phyloP scores from a whole-genome alignment of 352 stramenopile species.

The Globisporangium nagaii region DNA sequence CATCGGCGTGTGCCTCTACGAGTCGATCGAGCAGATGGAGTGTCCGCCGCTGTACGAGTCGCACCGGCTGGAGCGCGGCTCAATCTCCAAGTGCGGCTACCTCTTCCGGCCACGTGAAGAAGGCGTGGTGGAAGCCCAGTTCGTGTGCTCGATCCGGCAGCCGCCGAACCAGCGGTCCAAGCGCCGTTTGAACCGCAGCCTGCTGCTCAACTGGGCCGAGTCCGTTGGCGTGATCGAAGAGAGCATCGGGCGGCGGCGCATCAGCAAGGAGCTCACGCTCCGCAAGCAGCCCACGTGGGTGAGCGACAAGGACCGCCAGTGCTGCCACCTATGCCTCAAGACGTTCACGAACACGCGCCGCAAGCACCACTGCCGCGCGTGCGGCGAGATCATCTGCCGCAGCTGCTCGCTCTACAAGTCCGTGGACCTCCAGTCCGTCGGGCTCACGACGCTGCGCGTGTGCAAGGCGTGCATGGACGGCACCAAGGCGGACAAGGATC shows the following conservation, averaged over 20 bases:
- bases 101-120: conserved; percentile 64
- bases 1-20: conserved; percentile 70
- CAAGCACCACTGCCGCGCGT: conserved; percentile 77
- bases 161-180: conserved; percentile 49
- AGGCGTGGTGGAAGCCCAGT: conserved; percentile 63
- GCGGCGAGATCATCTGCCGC: conserved; percentile 83
- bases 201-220: conserved; percentile 70
- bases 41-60: conserved; percentile 68
- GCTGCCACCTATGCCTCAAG: conserved; percentile 79
- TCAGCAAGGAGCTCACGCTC: conserved; percentile 69
- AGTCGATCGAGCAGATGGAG: conserved; percentile 76
- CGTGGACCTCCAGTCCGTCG: conserved; percentile 68
- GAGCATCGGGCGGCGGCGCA: conserved; percentile 56
- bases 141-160: conserved; percentile 78
- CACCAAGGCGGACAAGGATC: conserved; percentile 16
- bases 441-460: conserved; percentile 67
- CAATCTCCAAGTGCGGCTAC: conserved; percentile 77
- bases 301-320: conserved; percentile 74
- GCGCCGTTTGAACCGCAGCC: conserved; percentile 53
- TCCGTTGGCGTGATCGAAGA: conserved; percentile 63
- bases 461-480: conserved; percentile 80
- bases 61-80: conserved; percentile 60
- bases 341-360: conserved; percentile 75
- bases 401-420: conserved; percentile 75
- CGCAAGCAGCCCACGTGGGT: conserved; percentile 73